Conservation (phyloP, 2,329 filamentous ascomycete genomes). For the Penicillium sp. region DNA sequence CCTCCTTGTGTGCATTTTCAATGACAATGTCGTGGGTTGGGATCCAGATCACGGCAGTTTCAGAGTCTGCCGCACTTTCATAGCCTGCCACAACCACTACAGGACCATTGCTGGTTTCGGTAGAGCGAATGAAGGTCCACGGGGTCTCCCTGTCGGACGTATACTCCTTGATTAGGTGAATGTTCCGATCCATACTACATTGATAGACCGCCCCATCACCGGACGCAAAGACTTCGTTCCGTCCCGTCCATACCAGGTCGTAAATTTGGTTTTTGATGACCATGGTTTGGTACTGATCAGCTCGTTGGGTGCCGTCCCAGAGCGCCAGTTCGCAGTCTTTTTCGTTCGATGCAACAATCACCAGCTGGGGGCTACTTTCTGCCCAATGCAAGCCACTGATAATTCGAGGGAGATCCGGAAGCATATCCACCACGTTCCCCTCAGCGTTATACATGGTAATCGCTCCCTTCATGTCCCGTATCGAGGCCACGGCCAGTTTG, state of each 20-base stretch:
- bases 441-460: slow-evolving; percentile 47
- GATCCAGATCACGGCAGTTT: slow-evolving; percentile 43
- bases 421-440: slow-evolving; percentile 45
- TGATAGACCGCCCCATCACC: slow-evolving; percentile 43
- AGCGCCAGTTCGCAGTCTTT: slow-evolving; percentile 43
- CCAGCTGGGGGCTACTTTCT: slow-evolving; percentile 37
- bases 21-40: slow-evolving; percentile 45
- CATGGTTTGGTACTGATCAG: slow-evolving; percentile 39
- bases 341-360: slow-evolving; percentile 45
- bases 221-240: slow-evolving; percentile 39
- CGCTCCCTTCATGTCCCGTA: slow-evolving; percentile 42
- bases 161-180: slow-evolving; percentile 38
- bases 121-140: slow-evolving; percentile 45
- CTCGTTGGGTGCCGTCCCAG: slow-evolving; percentile 43
- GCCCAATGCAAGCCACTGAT: slow-evolving; percentile 47
- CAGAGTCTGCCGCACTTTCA: slow-evolving; percentile 39
- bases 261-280: slow-evolving; percentile 40
- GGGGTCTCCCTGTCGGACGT: slow-evolving; percentile 30
- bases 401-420: slow-evolving; percentile 46
- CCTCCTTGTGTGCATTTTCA: slow-evolving; percentile 41
- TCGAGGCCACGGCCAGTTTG: slow-evolving; percentile 49
- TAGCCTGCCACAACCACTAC: slow-evolving; percentile 43
- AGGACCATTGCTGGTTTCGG: slow-evolving; percentile 27
- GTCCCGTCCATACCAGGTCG: slow-evolving; percentile 45
- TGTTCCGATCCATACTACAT: slow-evolving; percentile 39